Conservation (phyloP, 148 eudicot species). For the Polygonum maritimum region DNA sequence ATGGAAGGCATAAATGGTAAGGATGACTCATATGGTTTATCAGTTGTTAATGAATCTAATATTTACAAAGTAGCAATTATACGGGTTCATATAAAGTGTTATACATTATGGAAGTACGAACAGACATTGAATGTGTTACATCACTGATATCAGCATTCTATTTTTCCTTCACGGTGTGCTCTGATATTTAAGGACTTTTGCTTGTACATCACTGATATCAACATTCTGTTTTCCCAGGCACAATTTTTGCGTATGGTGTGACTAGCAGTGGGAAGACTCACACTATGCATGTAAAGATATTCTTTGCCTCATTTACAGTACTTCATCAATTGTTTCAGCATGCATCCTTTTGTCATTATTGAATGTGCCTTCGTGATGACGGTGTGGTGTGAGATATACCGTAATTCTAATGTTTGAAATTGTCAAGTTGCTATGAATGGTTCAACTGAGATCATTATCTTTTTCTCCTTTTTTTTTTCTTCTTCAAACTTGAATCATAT, state of each 20-base stretch:
- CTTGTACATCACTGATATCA: background rate
- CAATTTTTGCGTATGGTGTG: conserved; percentile 97
- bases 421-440: background rate
- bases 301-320: background rate
- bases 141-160: background rate
- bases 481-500: background rate
- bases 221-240: conserved; percentile 40
- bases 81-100: background rate
- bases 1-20: conserved; percentile 97
- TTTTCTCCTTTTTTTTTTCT: background rate
- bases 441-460: background rate
- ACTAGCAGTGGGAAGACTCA: conserved; percentile 99
- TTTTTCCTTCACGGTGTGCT: background rate
- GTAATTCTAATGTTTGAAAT: background rate
- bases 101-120: background rate
- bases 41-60: background rate
- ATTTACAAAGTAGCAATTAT: background rate
- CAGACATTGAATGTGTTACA: background rate
- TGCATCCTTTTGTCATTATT: background rate
- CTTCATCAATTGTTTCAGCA: background rate
- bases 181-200: conserved; percentile 3
- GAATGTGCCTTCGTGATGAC: background rate
- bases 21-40: background rate
- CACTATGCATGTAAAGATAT: conserved; percentile 82
- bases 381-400: background rate